Base-by-base conservation (phyloP, 805 yeast genomes). In the Lachancea waltii region DNA sequence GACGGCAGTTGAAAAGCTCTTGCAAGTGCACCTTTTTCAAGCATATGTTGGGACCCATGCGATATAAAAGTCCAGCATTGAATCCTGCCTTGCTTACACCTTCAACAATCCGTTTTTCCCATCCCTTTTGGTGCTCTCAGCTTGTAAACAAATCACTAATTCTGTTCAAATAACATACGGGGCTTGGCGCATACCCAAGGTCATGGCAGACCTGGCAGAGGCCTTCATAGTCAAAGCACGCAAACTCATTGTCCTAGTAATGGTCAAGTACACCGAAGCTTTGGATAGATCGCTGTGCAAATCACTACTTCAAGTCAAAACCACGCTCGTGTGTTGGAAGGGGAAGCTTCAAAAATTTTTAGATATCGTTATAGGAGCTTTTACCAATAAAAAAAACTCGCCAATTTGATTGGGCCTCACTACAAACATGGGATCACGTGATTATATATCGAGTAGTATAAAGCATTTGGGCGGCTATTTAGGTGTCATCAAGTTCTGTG, bases 401-500 rank as follows among this genome's bases (percentile, higher is more conserved):
- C 22, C 13, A 21, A 34, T 28, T 10, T 48, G 45, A 48, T 48
- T 48, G 51, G 51, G 37, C 26, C 20, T 20, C n/a, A n/a, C n/a
- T n/a, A n/a, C n/a, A n/a, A n/a, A n/a, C n/a, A n/a, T n/a, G n/a
- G 6, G 27, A 28, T 48, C 51, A 51, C 40, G 56, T 54, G 45
- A 32, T 39, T 33, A 41, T 25, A 7, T 22, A 14, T 5, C 23
- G 32, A 25, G n/a, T 4, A 14, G 13, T n/a, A 11, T 16, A 24
- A 11, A n/a, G 7, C 16, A 10, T 11, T 14, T 27, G 16, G 4
- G 33, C 30, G 29, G 22, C 22, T 33, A 33, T 3, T 33, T 32
- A 15, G 45, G 13, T 28, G 47, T 56, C 6, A 73, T 62, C 17
- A 65, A 36, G 23, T 59, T 49, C 24, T 43, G 49, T 2, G 72